Evolutionary conservation across 202 grass and related monocot genomes (phyloP).

Genomic region (Brachypodium distachyon): DNA sequence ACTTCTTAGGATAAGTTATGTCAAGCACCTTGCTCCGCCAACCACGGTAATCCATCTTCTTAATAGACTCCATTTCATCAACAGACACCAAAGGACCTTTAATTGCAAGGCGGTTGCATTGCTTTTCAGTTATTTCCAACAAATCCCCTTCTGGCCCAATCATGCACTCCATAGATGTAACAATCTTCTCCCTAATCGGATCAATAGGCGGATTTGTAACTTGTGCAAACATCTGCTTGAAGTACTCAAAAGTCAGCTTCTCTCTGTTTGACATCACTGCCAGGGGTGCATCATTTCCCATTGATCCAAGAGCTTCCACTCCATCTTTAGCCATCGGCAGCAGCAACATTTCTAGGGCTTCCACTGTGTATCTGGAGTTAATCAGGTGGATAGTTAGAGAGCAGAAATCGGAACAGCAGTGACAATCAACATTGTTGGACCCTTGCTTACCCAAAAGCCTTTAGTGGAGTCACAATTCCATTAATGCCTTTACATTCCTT

Average conservation of each 20-base stretch:
- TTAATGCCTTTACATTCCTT: constrained; percentile 40
- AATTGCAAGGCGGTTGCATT: constrained; percentile 81
- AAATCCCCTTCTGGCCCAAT: constrained; percentile 95
- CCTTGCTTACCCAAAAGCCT: constrained; percentile 84
- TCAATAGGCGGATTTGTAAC: constrained; percentile 98
- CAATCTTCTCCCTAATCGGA: constrained; percentile 94
- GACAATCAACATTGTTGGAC: neutral
- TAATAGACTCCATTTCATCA: constrained; percentile 96
- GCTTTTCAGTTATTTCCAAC: constrained; percentile 82
- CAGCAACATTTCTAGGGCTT: constrained; percentile 89
- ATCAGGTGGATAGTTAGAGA: constrained; percentile 10
- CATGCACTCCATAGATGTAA: constrained; percentile 98
- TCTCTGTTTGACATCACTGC: constrained; percentile 98
- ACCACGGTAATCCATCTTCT: constrained; percentile 89
- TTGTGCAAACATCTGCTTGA: constrained; percentile 99
- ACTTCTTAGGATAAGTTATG: constrained; percentile 75
- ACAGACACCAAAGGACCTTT: constrained; percentile 71
- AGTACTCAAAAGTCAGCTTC: constrained; percentile 95
- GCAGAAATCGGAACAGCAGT: constrained; percentile 2
- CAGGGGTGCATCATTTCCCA: constrained; percentile 94
- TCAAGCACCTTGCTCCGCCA: constrained; percentile 91
- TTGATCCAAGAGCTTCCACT: constrained; percentile 81
- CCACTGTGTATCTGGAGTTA: constrained; percentile 76
- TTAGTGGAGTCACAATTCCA: constrained; percentile 74
- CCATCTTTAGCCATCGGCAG: constrained; percentile 91